These are phyloP conservation scores for Saxophila tyrrhenica DNA, from an alignment of 495 filamentous ascomycete species.

Conservation along the genomic window DNA sequence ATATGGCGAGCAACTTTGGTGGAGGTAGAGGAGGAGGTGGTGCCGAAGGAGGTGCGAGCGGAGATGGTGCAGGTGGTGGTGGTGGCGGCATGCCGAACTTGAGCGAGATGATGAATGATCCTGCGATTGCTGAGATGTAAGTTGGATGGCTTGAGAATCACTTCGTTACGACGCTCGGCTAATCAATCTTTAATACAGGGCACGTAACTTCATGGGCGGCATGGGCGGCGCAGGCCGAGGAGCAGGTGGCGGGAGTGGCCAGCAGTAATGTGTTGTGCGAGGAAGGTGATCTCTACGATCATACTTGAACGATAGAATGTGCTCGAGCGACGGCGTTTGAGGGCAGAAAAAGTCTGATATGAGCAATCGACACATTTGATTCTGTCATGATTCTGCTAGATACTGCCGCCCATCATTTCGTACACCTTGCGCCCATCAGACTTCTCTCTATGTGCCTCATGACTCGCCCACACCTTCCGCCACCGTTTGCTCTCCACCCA, in stretches of 20 bases:
- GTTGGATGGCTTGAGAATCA: slow-evolving; percentile 27
- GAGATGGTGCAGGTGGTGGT: slow-evolving; percentile 41
- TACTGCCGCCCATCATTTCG: too few species aligned
- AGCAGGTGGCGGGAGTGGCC: slow-evolving; percentile 4
- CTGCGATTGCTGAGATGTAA: slow-evolving; percentile 86
- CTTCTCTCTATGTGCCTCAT: too few species aligned
- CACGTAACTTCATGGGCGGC: slow-evolving; percentile 30
- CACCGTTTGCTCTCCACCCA: too few species aligned
- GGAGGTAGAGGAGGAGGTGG: slow-evolving; percentile 36
- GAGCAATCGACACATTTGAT: too few species aligned
- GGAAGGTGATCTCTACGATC: neutral
- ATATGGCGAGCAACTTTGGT: slow-evolving; percentile 65
- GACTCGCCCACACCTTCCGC: too few species aligned
- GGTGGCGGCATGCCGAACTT: slow-evolving; percentile 74
- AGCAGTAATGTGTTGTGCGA: neutral
- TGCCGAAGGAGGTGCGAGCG: slow-evolving; percentile 36
- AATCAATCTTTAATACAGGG: slow-evolving; percentile 17
- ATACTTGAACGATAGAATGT: too few species aligned
- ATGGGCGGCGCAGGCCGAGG: slow-evolving; percentile 22
- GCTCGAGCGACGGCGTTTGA: too few species aligned
- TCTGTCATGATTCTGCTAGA: too few species aligned
- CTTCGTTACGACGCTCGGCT: neutral
- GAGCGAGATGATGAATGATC: slow-evolving; percentile 73
- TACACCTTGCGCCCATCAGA: too few species aligned
- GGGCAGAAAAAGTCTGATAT: too few species aligned